Percentiles rank a stretch among this genome's conserved stretches.
Conservation (phyloP, 495 filamentous ascomycete genomes). For the Daldinia loculata region DNA sequence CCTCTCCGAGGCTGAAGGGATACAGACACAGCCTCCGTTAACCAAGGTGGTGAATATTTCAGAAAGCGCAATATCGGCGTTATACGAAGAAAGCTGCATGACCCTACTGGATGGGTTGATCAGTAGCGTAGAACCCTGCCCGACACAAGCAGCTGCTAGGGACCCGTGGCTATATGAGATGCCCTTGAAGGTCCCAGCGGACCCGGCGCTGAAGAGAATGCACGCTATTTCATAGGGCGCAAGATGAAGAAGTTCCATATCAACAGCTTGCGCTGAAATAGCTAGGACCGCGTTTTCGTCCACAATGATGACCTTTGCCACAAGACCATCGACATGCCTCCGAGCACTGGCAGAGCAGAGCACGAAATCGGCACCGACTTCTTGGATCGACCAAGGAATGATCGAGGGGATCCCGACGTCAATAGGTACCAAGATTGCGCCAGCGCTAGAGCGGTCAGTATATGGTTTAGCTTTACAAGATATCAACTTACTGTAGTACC, state of each 20-base stretch:
- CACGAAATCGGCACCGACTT: slow-evolving; percentile 51
- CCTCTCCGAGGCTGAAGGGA: slow-evolving; percentile 55
- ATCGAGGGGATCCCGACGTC: slow-evolving; percentile 52
- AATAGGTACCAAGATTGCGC: slow-evolving; percentile 55
- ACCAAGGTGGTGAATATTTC: slow-evolving; percentile 74
- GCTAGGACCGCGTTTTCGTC: slow-evolving; percentile 45
- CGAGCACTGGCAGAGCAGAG: slow-evolving; percentile 48
- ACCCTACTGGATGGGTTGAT: slow-evolving; percentile 62
- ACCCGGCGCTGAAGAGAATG: slow-evolving; percentile 50
- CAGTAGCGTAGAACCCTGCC: slow-evolving; percentile 59
- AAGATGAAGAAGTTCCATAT: slow-evolving; percentile 29
- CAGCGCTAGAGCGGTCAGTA: slow-evolving; percentile 44
- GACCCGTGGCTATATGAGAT: slow-evolving; percentile 57
- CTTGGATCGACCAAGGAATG: slow-evolving; percentile 53
- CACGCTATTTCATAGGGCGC: slow-evolving; percentile 54
- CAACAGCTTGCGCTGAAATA: slow-evolving; percentile 48
- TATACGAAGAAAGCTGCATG: slow-evolving; percentile 74
- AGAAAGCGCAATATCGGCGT: slow-evolving; percentile 71
- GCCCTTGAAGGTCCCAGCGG: slow-evolving; percentile 47
- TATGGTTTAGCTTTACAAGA: neutral
- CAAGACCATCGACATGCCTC: slow-evolving; percentile 43
- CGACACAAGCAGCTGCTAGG: slow-evolving; percentile 52
- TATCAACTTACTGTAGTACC: slow-evolving; percentile 53
- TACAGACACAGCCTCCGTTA: slow-evolving; percentile 59
- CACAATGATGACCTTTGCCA: slow-evolving; percentile 49